phyloP scores from a whole-genome alignment of 2,329 filamentous ascomycete genomes.

The Ophiostoma quercus region DNA sequence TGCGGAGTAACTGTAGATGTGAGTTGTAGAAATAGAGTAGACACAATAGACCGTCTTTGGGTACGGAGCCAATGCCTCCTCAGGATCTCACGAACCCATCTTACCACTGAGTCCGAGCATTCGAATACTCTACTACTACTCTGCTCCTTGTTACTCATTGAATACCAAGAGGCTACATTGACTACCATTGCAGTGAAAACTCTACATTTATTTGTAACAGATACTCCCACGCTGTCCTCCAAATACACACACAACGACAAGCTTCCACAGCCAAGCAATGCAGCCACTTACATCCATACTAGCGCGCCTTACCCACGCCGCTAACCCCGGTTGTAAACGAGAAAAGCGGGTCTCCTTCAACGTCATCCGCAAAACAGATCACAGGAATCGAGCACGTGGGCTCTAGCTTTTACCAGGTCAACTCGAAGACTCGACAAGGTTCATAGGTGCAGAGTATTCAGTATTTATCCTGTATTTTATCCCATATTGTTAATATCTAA shows the following conservation, averaged over 20 bases:
- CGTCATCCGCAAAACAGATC: conserved; percentile 20
- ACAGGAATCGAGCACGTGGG: conserved; percentile 23
- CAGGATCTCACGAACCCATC: too few species aligned
- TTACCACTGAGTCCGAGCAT: too few species aligned
- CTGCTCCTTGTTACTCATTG: too few species aligned
- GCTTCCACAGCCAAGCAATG: not conserved
- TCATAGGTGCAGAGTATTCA: not conserved
- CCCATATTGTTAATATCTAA: too few species aligned
- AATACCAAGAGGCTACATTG: too few species aligned
- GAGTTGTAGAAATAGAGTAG: not conserved
- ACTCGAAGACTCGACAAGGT: not conserved
- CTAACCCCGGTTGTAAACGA: conserved; percentile 14
- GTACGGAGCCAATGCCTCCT: too few species aligned
- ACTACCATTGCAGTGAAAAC: not conserved
- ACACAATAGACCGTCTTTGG: not conserved
- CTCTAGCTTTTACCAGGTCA: not conserved
- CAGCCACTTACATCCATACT: conserved; percentile 14
- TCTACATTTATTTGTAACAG: not conserved
- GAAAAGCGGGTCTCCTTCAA: not conserved
- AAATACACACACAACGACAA: not conserved
- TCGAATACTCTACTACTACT: too few species aligned
- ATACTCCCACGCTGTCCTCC: not conserved
- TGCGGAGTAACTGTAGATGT: not conserved
- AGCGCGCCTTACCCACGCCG: not conserved
- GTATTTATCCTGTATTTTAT: not conserved